Percentiles rank a stretch among this genome's conserved stretches.
Evolutionary conservation across 495 filamentous ascomycete species (phyloP).

Genomic region (Talaromyces thailandensis): DNA sequence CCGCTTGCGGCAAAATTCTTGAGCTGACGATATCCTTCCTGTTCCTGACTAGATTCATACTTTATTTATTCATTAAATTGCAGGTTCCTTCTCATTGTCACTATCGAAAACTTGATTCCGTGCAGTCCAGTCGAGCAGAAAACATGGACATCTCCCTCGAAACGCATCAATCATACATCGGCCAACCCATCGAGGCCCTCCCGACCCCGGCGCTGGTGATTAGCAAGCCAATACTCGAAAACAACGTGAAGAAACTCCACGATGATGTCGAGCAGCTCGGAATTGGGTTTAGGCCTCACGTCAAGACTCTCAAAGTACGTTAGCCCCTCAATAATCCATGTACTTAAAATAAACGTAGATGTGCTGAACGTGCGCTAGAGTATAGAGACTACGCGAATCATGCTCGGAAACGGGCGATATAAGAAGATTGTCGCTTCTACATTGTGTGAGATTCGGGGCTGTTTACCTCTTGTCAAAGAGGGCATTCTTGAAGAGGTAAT

Average conservation of each 20-base stretch:
- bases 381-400: conserved; percentile 22
- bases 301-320: conserved; percentile 29
- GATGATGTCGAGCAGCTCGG: conserved; percentile 23
- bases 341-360: background rate
- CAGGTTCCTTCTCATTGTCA: background rate
- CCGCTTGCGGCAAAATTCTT: background rate
- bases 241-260: conserved; percentile 18
- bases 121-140: background rate
- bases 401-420: conserved; percentile 22
- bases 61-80: background rate
- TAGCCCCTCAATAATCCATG: background rate
- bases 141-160: conserved; percentile 21
- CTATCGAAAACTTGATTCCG: no score
- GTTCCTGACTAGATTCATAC: background rate
- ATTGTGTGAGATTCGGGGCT: conserved; percentile 20
- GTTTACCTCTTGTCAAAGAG: conserved; percentile 20
- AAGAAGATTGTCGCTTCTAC: conserved; percentile 25
- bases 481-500: conserved; percentile 27
- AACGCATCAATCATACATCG: conserved; percentile 19
- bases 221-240: conserved; percentile 21
- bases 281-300: conserved; percentile 24
- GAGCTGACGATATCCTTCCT: background rate
- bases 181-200: conserved; percentile 16
- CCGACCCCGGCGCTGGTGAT: conserved; percentile 24
- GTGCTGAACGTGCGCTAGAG: conserved; percentile 12